Conservation (phyloP, 306 rosid genomes). For the Prunus campanulata region DNA sequence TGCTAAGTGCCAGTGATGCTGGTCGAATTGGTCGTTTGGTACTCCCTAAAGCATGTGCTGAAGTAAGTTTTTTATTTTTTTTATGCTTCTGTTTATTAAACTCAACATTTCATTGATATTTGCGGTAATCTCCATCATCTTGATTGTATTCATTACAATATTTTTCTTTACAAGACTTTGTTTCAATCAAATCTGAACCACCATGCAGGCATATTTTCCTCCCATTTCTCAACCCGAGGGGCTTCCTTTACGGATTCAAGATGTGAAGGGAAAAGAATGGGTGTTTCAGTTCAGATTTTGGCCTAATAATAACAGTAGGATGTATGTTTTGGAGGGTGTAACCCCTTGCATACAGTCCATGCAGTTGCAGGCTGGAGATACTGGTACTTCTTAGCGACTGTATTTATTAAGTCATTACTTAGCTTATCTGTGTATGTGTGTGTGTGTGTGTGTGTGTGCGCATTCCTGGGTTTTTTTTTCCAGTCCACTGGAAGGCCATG, state of each 20-base stretch:
- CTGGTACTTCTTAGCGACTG: constrained; percentile 51
- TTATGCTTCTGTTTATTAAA: background rate
- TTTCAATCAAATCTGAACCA: constrained; percentile 31
- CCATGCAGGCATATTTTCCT: constrained; percentile 91
- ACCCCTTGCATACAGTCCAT: constrained; percentile 99
- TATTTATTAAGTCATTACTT: background rate
- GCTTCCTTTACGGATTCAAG: constrained; percentile 95
- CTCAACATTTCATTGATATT: constrained; percentile 11
- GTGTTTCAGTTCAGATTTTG: constrained; percentile 98
- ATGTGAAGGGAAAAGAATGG: constrained; percentile 98
- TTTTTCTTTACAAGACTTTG: background rate
- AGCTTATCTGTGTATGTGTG: background rate
- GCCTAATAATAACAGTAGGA: constrained; percentile 99
- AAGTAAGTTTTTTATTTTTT: constrained; percentile 47
- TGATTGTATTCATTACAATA: background rate
- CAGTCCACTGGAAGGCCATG: background rate
- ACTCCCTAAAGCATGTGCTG: constrained; percentile 99
- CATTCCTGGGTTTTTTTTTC: background rate
- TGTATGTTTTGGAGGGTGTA: constrained; percentile 98
- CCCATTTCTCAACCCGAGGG: constrained; percentile 99
- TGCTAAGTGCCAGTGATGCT: constrained; percentile 99
- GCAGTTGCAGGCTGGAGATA: constrained; percentile 99
- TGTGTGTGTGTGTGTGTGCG: too few relatives aligned
- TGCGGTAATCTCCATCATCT: constrained; percentile 10
- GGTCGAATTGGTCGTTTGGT: constrained; percentile 99